phyloP scores from a whole-genome alignment of 768 basidiomycete species.

The Coprinopsis marcescibilis region DNA sequence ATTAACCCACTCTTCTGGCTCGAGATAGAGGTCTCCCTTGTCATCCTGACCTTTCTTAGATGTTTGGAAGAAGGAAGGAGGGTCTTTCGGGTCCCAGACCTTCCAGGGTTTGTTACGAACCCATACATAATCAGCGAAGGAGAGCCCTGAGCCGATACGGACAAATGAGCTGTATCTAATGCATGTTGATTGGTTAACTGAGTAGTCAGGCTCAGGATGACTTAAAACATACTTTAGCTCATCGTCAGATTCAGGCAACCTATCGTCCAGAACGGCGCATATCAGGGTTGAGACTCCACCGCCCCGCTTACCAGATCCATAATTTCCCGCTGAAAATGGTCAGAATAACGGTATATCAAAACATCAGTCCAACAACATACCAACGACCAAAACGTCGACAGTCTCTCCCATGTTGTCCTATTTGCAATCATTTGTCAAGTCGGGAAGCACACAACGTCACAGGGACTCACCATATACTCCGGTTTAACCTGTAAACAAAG shows the following conservation, averaged over 20 bases:
- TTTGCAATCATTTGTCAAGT: not conserved
- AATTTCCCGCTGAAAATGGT: constrained; percentile 67
- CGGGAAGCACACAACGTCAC: not conserved
- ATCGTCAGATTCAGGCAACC: constrained; percentile 46
- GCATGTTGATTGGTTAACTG: not conserved
- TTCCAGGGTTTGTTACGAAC: constrained; percentile 82
- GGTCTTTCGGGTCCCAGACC: constrained; percentile 63
- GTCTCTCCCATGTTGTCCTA: constrained; percentile 92
- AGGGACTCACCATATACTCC: constrained; percentile 69
- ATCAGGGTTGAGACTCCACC: constrained; percentile 88
- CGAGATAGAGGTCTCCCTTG: constrained; percentile 86
- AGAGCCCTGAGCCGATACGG: constrained; percentile 86
- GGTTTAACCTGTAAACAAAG: too few relatives aligned
- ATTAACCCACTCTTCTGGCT: constrained; percentile 72
- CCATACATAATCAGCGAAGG: constrained; percentile 83
- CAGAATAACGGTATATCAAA: not conserved
- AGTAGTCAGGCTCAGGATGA: not conserved
- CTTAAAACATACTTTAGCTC: constrained; percentile 50
- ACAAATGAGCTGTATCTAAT: constrained; percentile 83
- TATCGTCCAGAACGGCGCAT: constrained; percentile 82
- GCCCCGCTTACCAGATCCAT: constrained; percentile 78
- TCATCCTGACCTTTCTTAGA: constrained; percentile 63
- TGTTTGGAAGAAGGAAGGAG: constrained; percentile 64
- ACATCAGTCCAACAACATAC: constrained; percentile 29
- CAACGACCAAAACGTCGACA: constrained; percentile 86